phyloP scores from a whole-genome alignment of 371 early-diverging fungal genomes.

The Mucor sp. region DNA sequence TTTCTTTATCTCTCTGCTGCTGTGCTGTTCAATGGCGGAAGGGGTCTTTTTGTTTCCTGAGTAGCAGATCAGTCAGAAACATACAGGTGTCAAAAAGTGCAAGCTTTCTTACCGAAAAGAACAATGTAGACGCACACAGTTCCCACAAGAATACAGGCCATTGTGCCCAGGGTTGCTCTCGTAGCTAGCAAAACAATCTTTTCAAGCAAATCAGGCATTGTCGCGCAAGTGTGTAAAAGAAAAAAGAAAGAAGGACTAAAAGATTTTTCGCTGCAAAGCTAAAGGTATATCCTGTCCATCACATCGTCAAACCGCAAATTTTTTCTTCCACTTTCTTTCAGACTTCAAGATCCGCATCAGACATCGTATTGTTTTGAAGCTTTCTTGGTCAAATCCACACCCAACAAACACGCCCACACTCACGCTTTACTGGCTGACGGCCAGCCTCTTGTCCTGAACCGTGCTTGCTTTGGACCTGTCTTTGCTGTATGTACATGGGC shows the following conservation, averaged over 20 bases:
- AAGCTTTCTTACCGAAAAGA: neutral
- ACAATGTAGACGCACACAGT: neutral
- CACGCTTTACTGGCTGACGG: too few relatives aligned
- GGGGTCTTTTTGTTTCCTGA: neutral
- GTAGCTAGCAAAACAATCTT: neutral
- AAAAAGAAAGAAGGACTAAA: neutral
- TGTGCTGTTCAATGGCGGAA: neutral
- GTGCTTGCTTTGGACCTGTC: too few relatives aligned
- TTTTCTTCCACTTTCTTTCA: neutral
- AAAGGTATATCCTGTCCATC: neutral
- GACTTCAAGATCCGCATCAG: neutral
- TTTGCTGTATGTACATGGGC: too few relatives aligned
- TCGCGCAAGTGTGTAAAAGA: neutral
- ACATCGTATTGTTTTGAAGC: neutral
- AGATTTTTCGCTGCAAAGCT: neutral
- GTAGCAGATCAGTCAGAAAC: too few relatives aligned
- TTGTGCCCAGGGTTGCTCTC: neutral
- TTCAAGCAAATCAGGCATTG: neutral
- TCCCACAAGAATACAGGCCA: neutral
- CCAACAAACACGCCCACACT: too few relatives aligned
- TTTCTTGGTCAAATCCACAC: neutral
- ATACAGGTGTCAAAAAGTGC: neutral
- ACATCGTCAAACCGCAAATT: neutral
- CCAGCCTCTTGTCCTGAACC: too few relatives aligned
- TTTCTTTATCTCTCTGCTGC: neutral